Evolutionary conservation across 331 rosid genomes (phyloP).

Genomic region (Erythrophleum ivorense): DNA sequence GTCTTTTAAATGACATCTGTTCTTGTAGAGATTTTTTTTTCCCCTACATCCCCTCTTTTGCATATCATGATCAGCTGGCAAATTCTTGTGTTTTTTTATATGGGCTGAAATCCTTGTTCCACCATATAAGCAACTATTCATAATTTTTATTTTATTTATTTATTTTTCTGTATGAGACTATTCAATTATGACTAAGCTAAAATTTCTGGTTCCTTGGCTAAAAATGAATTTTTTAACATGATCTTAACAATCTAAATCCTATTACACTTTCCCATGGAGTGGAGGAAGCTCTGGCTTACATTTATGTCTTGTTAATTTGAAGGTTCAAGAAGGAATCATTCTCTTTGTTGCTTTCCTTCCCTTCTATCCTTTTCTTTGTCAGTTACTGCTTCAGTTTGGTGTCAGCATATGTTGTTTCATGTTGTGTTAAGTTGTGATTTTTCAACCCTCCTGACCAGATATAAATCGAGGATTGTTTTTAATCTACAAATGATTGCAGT

Average conservation of each 20-base stretch:
- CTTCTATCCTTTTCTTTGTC: neutral
- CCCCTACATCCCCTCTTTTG: neutral
- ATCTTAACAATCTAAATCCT: neutral
- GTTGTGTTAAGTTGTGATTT: constrained; percentile 1
- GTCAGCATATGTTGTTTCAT: constrained; percentile 27
- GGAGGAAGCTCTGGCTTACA: neutral
- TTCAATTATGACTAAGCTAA: too few relatives aligned
- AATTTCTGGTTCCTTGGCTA: neutral
- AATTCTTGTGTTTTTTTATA: neutral
- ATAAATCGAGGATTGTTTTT: constrained; percentile 23
- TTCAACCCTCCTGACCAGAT: constrained; percentile 6
- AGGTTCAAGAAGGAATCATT: neutral
- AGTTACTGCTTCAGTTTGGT: neutral
- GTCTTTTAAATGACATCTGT: neutral
- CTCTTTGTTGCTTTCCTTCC: neutral
- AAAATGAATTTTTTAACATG: neutral
- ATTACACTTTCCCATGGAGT: neutral
- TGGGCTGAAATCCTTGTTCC: neutral
- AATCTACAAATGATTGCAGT: constrained; percentile 42
- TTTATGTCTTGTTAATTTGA: neutral
- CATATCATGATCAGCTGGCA: neutral
- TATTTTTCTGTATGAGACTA: neutral
- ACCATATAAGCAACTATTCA: neutral
- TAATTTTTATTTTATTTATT: neutral
- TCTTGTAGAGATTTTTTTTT: neutral